Percentiles rank a stretch among this genome's conserved stretches.
Evolutionary conservation across 2,329 filamentous ascomycete genomes (phyloP).

Genomic region (Trichophyton simii): DNA sequence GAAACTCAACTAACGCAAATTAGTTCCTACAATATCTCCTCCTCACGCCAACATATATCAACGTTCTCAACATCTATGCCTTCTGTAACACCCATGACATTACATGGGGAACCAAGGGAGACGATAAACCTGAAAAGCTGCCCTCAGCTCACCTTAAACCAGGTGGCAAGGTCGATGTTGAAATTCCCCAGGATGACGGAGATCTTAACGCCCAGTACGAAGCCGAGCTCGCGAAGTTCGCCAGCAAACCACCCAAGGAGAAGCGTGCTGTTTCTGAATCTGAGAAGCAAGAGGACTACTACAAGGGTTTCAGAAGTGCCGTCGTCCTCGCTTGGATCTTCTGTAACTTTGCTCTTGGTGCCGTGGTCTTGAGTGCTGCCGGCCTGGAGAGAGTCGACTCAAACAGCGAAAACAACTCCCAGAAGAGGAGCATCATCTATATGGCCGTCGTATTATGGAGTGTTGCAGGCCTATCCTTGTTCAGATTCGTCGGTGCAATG

Average conservation of each 20-base stretch:
- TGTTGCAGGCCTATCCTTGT: conserved; percentile 68
- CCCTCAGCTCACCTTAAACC: conserved; percentile 82
- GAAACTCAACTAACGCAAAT: neutral
- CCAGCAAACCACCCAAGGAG: conserved; percentile 60
- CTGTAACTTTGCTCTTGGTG: conserved; percentile 77
- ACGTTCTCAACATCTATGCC: conserved; percentile 96
- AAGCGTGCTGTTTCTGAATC: conserved; percentile 37
- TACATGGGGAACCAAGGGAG: conserved; percentile 95
- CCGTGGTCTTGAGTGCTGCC: conserved; percentile 73
- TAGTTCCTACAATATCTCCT: conserved; percentile 85
- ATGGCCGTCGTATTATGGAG: conserved; percentile 80
- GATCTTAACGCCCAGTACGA: conserved; percentile 95
- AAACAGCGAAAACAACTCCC: conserved; percentile 34
- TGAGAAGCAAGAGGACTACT: conserved; percentile 95
- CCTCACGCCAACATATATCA: conserved; percentile 91
- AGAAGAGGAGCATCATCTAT: conserved; percentile 61
- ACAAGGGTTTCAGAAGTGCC: conserved; percentile 84
- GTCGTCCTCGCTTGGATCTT: conserved; percentile 96
- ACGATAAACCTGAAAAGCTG: conserved; percentile 86
- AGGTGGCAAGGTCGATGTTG: conserved; percentile 86
- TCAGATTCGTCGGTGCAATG: conserved; percentile 76
- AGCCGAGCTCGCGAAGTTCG: conserved; percentile 62
- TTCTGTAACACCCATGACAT: conserved; percentile 98
- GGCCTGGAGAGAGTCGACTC: conserved; percentile 59
- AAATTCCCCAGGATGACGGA: conserved; percentile 74